Evolutionary conservation across 495 filamentous ascomycete species (phyloP), one percentile per base, ranked within the genome.

Genomic region (Clavariopsis aquatica): DNA sequence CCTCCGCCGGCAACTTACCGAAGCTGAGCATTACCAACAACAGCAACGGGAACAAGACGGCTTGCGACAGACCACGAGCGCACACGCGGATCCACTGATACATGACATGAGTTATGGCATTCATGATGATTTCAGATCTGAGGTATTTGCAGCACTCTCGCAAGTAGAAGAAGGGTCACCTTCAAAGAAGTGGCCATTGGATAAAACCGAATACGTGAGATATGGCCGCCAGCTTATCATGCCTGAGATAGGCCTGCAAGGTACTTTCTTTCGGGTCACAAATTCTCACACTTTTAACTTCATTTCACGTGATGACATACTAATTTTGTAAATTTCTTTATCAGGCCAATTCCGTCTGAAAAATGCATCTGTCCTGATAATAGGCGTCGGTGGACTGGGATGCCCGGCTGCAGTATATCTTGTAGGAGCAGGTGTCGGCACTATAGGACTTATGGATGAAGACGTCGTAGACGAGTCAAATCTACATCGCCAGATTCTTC

Each of bases 181-280:
- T 8, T 29, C 57, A 22, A 76, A 75, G 60, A 83, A 77, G 64
- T 89, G 87, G 88, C 86, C 87, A 0, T 75, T 93, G 9, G 72
- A 75, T 0, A 75, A 73, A 26, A 82, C 88, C 29, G 91, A 95
- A 71, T 93, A 96, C 70, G 81, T 80, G 65, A 84, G 92, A 53
- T 98, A 98, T 79, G 92, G 91, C 4, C 81, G 94, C 43, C 94
- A 98, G 75, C 88, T 98, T 79, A 93, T 97, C 47, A 82, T 98
- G 38, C 88, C 92, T 0, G 85, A 89, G 60, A 81, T 98, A 62
- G 93, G 93, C 1, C 80, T 96, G 26, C 79, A 85, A 73, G 91
- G 90, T 89, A 63, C 28, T 58, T 49, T 53, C 24, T 34, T 65
- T 64, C 19, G 17, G 24, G 27, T 26, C 28, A 38, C 20, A 31